Evolutionary conservation across 352 stramenopile genomes (phyloP).

Genomic region (Globisporangium ultimum): DNA sequence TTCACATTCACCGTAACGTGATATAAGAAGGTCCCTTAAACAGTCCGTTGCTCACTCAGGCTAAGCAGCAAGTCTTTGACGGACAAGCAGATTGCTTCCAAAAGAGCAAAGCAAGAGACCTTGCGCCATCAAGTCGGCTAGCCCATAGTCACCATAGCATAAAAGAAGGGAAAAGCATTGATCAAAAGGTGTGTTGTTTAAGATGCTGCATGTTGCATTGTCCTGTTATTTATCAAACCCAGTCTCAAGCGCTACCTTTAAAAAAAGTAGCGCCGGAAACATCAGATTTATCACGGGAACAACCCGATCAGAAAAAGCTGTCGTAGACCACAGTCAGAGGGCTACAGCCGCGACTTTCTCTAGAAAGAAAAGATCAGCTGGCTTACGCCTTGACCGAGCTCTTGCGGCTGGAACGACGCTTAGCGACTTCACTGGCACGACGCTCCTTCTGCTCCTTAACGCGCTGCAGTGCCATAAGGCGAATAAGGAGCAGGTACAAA

Average conservation of each 20-base stretch:
- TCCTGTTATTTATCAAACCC: slow-evolving; percentile 27
- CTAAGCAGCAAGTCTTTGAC: too few relatives aligned
- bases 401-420: slow-evolving; percentile 97
- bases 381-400: slow-evolving; percentile 88
- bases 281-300: slow-evolving; percentile 2
- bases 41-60: too few relatives aligned
- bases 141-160: too few relatives aligned
- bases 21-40: too few relatives aligned
- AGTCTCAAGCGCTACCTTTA: slow-evolving; percentile 7
- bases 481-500: slow-evolving; percentile 86
- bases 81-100: too few relatives aligned
- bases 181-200: too few relatives aligned
- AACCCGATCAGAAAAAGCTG: slow-evolving; percentile 10
- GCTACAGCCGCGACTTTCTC: too few relatives aligned
- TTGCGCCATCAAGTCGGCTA: too few relatives aligned
- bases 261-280: slow-evolving; percentile 2
- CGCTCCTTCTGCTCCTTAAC: slow-evolving; percentile 98
- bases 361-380: slow-evolving; percentile 2
- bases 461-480: slow-evolving; percentile 95
- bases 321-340: neutral
- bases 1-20: too few relatives aligned
- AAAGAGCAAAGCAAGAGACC: too few relatives aligned
- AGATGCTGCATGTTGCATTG: slow-evolving; percentile 21
- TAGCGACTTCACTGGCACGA: slow-evolving; percentile 96
- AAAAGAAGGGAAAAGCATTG: too few relatives aligned